Evolutionary conservation across 768 basidiomycete genomes (phyloP), one percentile per base, ranked within the genome.

Genomic region (Calocybe cyanea): DNA sequence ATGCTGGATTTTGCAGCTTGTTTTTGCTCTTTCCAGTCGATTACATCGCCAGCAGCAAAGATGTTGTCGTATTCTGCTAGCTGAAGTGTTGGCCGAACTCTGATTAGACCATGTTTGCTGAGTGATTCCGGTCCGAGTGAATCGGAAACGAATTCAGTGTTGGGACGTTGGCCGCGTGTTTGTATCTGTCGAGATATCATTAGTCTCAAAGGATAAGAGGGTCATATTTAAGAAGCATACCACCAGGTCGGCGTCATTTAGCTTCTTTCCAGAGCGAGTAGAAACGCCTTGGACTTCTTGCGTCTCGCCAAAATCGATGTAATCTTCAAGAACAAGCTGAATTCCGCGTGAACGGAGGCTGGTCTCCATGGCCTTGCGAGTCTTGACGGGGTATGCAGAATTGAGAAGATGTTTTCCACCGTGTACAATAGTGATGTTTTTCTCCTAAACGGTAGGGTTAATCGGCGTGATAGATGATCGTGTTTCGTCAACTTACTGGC

Each of bases 371-470:
- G 61, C 66, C 19, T 65, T 70, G 37, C 86, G 76, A 61, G 77
- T 75, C 43, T 74, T 72, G n/a, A 66, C 58, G 0, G 81, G 73
- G 55, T 86, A 87, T 0, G 71, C 58, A 3, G 67, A 58, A 51
- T 83, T 83, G 43, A 87, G 66, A 23, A 85, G 74, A 15, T 71
- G 59, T 2, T 54, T 46, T 20, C 72, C 67, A 21, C 72, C 69
- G 9, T 87, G 85, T 6, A 87, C 75, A 39, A 87, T 71, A n/a
- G 82, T 83, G 13, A 87, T n/a, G n/a, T 65, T 60, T 49, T 77
- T 81, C 17, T 61, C 55, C 72, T 74, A 35, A 7, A 42, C 25
- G 14, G 63, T 57, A 3, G 15, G 7, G 8, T 11, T 28, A 28
- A 28, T 28, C 25, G 25, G 11, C 5, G 5, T 5, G 25, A 6